phyloP scores from a whole-genome alignment of 768 basidiomycete species.

The Russula sp. region DNA sequence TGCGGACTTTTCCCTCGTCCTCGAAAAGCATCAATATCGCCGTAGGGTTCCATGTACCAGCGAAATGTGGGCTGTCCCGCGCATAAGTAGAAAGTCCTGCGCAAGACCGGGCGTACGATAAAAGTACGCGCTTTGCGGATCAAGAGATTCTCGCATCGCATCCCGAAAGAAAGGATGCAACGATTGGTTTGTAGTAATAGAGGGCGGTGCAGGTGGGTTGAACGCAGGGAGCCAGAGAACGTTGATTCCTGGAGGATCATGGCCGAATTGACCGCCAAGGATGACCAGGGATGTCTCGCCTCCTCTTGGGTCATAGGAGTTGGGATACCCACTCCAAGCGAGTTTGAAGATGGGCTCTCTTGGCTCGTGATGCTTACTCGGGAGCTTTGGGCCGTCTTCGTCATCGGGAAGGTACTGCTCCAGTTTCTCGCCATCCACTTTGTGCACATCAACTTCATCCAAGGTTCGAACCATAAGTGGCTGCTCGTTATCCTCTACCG shows the following conservation, averaged over 20 bases:
- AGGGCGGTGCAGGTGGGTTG: conserved; percentile 49
- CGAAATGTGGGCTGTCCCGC: conserved; percentile 63
- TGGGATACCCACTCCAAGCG: conserved; percentile 76
- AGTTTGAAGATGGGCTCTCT: conserved; percentile 85
- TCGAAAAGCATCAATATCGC: conserved; percentile 63
- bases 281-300: conserved; percentile 72
- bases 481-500: conserved; percentile 69
- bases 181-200: conserved; percentile 30
- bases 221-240: conserved; percentile 67
- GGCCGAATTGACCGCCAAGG: conserved; percentile 67
- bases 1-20: conserved; percentile 46
- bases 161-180: conserved; percentile 48
- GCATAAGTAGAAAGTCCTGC: conserved; percentile 80
- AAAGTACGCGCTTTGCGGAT: conserved; percentile 48
- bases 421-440: conserved; percentile 49
- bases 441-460: conserved; percentile 51
- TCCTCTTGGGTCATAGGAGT: conserved; percentile 59
- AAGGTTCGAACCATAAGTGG: conserved; percentile 75
- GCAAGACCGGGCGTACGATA: conserved; percentile 58
- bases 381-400: conserved; percentile 33
- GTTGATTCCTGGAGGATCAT: conserved; percentile 59
- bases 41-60: conserved; percentile 62
- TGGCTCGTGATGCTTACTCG: conserved; percentile 27
- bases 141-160: conserved; percentile 62
- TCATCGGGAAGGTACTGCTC: conserved; percentile 40